These are phyloP conservation scores for Aquilaria agallochum DNA, from an alignment of 441 rosid genomes.

Conservation along the genomic window DNA sequence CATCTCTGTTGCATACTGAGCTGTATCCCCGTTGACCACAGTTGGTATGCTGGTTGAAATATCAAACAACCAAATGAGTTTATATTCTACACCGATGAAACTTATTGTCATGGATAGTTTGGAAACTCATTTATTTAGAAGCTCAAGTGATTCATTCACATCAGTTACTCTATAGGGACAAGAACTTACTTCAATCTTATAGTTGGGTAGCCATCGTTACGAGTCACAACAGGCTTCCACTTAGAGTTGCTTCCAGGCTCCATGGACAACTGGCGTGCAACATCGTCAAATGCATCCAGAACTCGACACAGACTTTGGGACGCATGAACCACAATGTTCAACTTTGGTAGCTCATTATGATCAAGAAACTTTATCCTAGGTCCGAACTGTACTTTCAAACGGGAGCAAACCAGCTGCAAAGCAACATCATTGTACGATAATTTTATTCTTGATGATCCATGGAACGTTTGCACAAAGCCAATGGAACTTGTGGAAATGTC, in stretches of 20 bases:
- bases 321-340: conserved; percentile 64
- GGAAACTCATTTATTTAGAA: too few relatives aligned
- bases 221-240: conserved; percentile 52
- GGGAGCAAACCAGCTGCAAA: conserved; percentile 57
- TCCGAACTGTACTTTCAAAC: conserved; percentile 61
- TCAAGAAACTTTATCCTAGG: conserved; percentile 41
- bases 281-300: conserved; percentile 56
- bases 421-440: conserved; percentile 36
- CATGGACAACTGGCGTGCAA: conserved; percentile 28
- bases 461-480: conserved; percentile 29
- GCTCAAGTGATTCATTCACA: too few relatives aligned
- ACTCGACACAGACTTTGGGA: conserved; percentile 42
- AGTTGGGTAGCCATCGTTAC: conserved; percentile 33
- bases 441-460: conserved; percentile 38
- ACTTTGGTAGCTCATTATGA: conserved; percentile 53
- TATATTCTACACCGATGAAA: not conserved
- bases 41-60: conserved; percentile 52
- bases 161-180: conserved; percentile 2
- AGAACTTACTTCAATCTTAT: conserved; percentile 72
- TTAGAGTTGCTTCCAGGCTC: conserved; percentile 61
- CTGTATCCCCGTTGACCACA: conserved; percentile 30
- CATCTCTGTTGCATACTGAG: conserved; percentile 55
- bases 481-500: conserved; percentile 52
- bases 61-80: conserved; percentile 9
- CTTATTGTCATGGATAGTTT: too few relatives aligned